These are phyloP conservation scores for Kwoniella pini DNA, from an alignment of 768 basidiomycete species.

Conservation along the genomic window DNA sequence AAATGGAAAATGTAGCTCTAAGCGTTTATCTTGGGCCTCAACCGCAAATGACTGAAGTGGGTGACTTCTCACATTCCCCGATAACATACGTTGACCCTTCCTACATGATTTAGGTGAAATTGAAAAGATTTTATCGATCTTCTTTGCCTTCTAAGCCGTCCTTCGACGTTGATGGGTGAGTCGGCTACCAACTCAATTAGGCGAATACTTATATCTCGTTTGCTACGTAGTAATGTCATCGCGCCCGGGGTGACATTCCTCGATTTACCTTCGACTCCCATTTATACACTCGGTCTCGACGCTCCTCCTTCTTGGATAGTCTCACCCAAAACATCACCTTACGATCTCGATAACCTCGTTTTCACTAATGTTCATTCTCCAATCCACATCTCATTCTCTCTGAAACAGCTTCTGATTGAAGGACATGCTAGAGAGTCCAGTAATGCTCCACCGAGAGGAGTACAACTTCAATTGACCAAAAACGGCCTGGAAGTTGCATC, in stretches of 20 bases:
- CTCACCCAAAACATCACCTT: conserved; percentile 78
- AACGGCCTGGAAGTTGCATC: conserved; percentile 59
- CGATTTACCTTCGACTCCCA: conserved; percentile 76
- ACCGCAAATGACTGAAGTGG: conserved; percentile 65
- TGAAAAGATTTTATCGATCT: conserved; percentile 91
- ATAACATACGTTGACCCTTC: neutral
- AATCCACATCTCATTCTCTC: conserved; percentile 62
- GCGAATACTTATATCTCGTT: neutral
- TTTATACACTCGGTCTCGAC: conserved; percentile 93
- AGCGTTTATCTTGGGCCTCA: conserved; percentile 79
- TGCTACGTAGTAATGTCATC: conserved; percentile 61
- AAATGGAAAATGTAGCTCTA: conserved; percentile 57
- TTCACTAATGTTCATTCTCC: conserved; percentile 64
- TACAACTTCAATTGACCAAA: conserved; percentile 78
- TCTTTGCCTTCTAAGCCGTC: conserved; percentile 62
- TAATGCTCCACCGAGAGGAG: conserved; percentile 75
- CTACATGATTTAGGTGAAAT: conserved; percentile 65
- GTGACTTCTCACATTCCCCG: conserved; percentile 19
- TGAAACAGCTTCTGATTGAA: conserved; percentile 89
- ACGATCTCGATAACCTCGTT: conserved; percentile 95
- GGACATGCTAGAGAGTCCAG: conserved; percentile 84
- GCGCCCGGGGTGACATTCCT: conserved; percentile 66
- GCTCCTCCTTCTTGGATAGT: conserved; percentile 90
- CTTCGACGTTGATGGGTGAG: conserved; percentile 74
- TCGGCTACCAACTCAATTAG: conserved; percentile 13